Percentiles rank a stretch among this genome's conserved stretches.
Conservation (phyloP, 345 rosid genomes). For the Turritis glabra region DNA sequence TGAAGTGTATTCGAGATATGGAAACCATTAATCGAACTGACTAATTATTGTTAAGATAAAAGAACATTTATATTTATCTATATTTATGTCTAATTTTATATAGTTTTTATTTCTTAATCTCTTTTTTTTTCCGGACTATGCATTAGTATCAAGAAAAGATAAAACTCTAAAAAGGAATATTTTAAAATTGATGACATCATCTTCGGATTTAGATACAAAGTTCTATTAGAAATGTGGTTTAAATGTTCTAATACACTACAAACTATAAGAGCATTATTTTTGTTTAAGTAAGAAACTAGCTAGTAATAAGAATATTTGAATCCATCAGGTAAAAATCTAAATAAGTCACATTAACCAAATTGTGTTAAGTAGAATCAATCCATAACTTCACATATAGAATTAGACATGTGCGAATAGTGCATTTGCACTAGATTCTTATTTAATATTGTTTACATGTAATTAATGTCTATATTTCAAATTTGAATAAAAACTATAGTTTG, state of each 20-base stretch:
- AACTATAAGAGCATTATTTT: neutral
- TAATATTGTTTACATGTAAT: too few relatives aligned
- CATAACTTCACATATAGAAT: neutral
- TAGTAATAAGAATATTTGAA: neutral
- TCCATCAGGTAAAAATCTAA: neutral
- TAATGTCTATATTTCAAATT: too few relatives aligned
- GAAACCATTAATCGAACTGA: neutral
- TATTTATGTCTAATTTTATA: neutral
- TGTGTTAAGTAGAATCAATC: neutral
- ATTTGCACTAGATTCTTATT: too few relatives aligned
- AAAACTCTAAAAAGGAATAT: neutral
- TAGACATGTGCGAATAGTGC: too few relatives aligned
- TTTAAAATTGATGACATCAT: neutral
- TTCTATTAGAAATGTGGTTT: neutral
- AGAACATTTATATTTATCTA: neutral
- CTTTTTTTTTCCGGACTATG: neutral
- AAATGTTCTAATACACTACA: neutral
- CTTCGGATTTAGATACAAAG: neutral
- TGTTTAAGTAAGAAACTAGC: neutral
- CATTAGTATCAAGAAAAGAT: neutral
- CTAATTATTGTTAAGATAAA: neutral
- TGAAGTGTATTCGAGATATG: slow-evolving; percentile 19
- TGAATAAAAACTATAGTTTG: too few relatives aligned
- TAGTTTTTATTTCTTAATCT: neutral
- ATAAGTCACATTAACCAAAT: neutral